Conservation (phyloP, 352 stramenopile species). For the Phytopythium sindhum region DNA sequence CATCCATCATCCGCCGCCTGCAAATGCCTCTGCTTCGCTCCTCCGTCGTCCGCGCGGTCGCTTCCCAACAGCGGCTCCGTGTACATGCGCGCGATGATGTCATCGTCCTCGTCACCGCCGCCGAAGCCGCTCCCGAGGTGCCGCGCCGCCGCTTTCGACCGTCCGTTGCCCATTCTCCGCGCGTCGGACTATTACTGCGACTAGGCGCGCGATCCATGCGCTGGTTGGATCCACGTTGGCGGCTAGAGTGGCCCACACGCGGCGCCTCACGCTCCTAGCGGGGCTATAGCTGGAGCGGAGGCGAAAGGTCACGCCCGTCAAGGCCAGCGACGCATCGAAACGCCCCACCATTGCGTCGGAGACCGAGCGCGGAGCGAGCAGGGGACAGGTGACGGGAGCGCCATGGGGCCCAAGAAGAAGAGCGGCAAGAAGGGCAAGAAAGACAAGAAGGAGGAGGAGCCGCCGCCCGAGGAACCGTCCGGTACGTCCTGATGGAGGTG, state of each 20-base stretch:
- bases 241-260: no score
- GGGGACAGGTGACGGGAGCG: no score
- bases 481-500: conserved; percentile 24
- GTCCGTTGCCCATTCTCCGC: conserved; percentile 34
- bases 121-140: conserved; percentile 23
- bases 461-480: conserved; percentile 64
- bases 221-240: no score
- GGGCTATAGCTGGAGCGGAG: no score
- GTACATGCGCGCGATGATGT: conserved; percentile 31
- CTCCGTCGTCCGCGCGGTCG: background rate
- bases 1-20: conserved; percentile 10
- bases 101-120: conserved; percentile 10
- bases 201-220: no score
- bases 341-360: no score
- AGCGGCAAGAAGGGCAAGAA: conserved; percentile 71
- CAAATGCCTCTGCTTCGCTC: conserved; percentile 13
- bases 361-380: background rate
- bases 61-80: conserved; percentile 51
- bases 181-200: background rate
- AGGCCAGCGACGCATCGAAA: no score
- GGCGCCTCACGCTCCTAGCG: no score
- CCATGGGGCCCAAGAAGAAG: conserved; percentile 78
- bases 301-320: no score
- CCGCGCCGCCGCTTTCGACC: conserved; percentile 21
- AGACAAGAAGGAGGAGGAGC: conserved; percentile 60